Evolutionary conservation across 768 basidiomycete genomes (phyloP).

Genomic region (Epithele typhae): DNA sequence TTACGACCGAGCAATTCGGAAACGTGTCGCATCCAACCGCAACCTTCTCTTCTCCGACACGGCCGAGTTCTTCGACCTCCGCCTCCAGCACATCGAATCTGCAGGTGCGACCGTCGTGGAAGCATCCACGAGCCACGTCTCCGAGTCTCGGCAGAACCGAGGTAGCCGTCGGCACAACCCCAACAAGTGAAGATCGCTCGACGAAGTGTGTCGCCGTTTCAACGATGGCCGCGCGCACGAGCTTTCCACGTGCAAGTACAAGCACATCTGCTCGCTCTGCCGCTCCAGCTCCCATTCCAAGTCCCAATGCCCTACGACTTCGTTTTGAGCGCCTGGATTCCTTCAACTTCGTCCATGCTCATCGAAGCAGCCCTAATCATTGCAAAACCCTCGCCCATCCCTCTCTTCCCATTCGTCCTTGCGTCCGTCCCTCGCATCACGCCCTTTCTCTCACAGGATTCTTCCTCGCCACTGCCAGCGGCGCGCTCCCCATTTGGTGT

Average conservation of each 20-base stretch:
- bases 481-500: too few species aligned
- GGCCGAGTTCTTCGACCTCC: constrained; percentile 6
- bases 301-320: constrained; percentile 7
- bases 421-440: too few species aligned
- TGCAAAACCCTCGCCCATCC: too few species aligned
- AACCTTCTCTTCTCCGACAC: constrained; percentile 21
- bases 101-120: background rate
- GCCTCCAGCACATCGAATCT: constrained; percentile 1
- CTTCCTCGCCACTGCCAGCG: too few species aligned
- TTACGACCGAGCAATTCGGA: constrained; percentile 29
- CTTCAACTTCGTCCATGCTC: too few species aligned
- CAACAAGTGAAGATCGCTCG: too few species aligned
- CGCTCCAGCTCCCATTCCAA: background rate
- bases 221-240: constrained; percentile 19
- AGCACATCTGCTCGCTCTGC: constrained; percentile 21
- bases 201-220: constrained; percentile 19
- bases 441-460: too few species aligned
- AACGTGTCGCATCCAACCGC: constrained; percentile 9
- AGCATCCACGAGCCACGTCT: background rate
- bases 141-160: background rate
- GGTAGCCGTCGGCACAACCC: too few species aligned
- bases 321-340: too few species aligned
- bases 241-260: constrained; percentile 14
- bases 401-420: too few species aligned
- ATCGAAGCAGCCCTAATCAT: too few species aligned